These are phyloP conservation scores for Pleoardoris graminearum DNA, from an alignment of 2,329 filamentous ascomycete species.

Conservation along the genomic window DNA sequence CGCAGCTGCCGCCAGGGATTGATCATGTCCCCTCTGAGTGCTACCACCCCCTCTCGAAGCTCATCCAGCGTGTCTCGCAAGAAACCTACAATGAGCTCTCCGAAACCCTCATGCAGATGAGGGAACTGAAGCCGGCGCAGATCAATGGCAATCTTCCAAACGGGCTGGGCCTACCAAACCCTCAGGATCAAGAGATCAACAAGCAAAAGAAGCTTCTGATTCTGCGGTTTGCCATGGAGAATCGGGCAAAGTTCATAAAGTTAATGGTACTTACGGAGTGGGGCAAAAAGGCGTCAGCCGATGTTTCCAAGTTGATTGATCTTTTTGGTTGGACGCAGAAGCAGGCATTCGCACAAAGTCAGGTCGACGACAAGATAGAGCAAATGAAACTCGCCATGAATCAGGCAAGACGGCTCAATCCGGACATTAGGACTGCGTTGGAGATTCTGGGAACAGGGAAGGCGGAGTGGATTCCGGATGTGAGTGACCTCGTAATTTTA, in stretches of 20 bases:
- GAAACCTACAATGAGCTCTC: slow-evolving; percentile 78
- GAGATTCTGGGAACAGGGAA: slow-evolving; percentile 80
- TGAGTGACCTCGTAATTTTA: slow-evolving; percentile 47
- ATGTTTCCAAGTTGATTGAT: slow-evolving; percentile 87
- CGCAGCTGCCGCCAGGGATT: slow-evolving; percentile 55
- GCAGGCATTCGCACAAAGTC: slow-evolving; percentile 33
- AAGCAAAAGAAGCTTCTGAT: slow-evolving; percentile 70
- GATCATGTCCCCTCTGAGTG: slow-evolving; percentile 70
- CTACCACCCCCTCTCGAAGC: slow-evolving; percentile 73
- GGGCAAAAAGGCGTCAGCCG: slow-evolving; percentile 66
- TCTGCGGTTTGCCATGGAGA: slow-evolving; percentile 75
- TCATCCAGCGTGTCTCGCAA: slow-evolving; percentile 80
- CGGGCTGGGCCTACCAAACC: slow-evolving; percentile 38
- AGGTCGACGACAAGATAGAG: slow-evolving; percentile 63
- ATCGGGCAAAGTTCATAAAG: slow-evolving; percentile 90
- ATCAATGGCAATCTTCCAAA: slow-evolving; percentile 50
- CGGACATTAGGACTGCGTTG: slow-evolving; percentile 86
- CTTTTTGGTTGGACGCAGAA: slow-evolving; percentile 70
- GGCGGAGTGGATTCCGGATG: slow-evolving; percentile 77
- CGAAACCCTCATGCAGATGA: slow-evolving; percentile 70
- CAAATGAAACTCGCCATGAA: slow-evolving; percentile 73
- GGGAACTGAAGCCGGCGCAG: slow-evolving; percentile 64
- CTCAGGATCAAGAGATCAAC: slow-evolving; percentile 34
- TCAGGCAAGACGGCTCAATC: slow-evolving; percentile 77
- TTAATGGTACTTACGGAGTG: slow-evolving; percentile 87